Evolutionary conservation across 2,329 filamentous ascomycete species (phyloP).

Genomic region (Penicillium sp.): DNA sequence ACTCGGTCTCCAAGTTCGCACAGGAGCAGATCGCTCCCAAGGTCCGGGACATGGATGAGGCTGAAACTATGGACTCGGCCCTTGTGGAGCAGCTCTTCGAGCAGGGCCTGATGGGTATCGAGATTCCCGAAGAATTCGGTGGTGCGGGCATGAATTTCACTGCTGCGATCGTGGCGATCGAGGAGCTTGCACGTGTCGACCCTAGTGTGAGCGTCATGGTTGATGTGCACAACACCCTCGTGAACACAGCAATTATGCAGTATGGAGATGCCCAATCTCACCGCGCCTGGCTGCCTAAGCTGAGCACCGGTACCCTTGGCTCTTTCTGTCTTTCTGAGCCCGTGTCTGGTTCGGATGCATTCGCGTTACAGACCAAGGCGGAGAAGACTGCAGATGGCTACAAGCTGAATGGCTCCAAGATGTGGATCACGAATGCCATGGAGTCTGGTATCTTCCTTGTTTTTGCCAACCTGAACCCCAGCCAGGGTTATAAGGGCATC

Average conservation of each 20-base stretch:
- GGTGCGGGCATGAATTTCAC: slow-evolving; percentile 99
- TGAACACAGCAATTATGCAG: slow-evolving; percentile 89
- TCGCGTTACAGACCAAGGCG: slow-evolving; percentile 89
- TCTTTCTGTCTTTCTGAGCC: slow-evolving; percentile 94
- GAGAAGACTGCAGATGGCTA: slow-evolving; percentile 80
- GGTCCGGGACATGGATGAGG: slow-evolving; percentile 96
- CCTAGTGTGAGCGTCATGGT: slow-evolving; percentile 93
- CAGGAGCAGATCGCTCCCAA: slow-evolving; percentile 84
- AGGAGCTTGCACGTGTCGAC: slow-evolving; percentile 91
- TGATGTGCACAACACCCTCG: slow-evolving; percentile 97
- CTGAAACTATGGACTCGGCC: slow-evolving; percentile 84
- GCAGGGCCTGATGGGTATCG: slow-evolving; percentile 94
- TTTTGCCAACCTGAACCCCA: slow-evolving; percentile 90
- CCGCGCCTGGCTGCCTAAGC: slow-evolving; percentile 82
- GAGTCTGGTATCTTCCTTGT: slow-evolving; percentile 96
- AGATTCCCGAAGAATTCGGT: slow-evolving; percentile 96
- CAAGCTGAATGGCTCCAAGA: slow-evolving; percentile 87
- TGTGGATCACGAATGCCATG: slow-evolving; percentile 99
- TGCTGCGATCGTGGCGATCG: slow-evolving; percentile 89
- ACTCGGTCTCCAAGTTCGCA: slow-evolving; percentile 88
- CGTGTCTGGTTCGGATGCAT: slow-evolving; percentile 90
- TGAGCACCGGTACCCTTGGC: slow-evolving; percentile 85
- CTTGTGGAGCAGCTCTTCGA: slow-evolving; percentile 94
- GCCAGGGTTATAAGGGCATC: slow-evolving; percentile 94
- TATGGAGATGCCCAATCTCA: slow-evolving; percentile 75